These are phyloP conservation scores for Aplosporella prunicola DNA, from an alignment of 2,329 filamentous ascomycete genomes.

Conservation along the genomic window DNA sequence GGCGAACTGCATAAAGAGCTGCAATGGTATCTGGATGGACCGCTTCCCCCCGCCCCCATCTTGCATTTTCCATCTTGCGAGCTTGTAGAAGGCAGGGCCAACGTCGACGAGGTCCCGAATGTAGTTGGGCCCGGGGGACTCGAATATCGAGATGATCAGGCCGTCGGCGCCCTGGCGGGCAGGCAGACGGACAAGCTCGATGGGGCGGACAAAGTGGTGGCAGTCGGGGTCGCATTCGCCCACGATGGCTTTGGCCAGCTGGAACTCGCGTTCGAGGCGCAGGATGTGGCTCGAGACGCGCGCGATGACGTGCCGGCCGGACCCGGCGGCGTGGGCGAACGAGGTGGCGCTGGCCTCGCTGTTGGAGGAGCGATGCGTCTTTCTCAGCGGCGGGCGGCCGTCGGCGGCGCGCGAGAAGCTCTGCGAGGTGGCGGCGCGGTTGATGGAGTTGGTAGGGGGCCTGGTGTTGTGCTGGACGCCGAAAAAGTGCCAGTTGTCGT, in stretches of 20 bases:
- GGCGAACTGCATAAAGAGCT: constrained; percentile 80
- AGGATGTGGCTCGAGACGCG: constrained; percentile 74
- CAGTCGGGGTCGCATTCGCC: constrained; percentile 62
- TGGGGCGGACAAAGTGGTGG: constrained; percentile 66
- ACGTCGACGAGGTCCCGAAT: constrained; percentile 63
- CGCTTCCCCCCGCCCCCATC: constrained; percentile 7
- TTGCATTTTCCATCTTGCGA: constrained; percentile 2
- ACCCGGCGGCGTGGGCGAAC: constrained; percentile 21
- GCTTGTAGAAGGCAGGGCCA: constrained; percentile 50
- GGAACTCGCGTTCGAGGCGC: constrained; percentile 77
- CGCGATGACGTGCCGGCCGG: constrained; percentile 56
- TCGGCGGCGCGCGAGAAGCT: constrained; percentile 24
- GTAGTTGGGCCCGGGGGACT: constrained; percentile 66
- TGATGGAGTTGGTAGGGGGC: neutral
- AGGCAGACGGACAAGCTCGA: constrained; percentile 68
- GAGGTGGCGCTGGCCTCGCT: constrained; percentile 28
- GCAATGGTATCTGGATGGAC: constrained; percentile 56
- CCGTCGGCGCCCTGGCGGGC: constrained; percentile 60
- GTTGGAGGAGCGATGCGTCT: constrained; percentile 25
- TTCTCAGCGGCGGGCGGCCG: constrained; percentile 19
- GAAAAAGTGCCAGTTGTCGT: constrained; percentile 70
- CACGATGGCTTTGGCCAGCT: constrained; percentile 66
- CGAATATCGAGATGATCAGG: constrained; percentile 74
- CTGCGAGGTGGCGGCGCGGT: constrained; percentile 16
- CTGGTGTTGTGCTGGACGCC: constrained; percentile 24